Evolutionary conservation across 2,329 filamentous ascomycete species (phyloP), one percentile per base, ranked within the genome.

Genomic region (Cercospora sesami): DNA sequence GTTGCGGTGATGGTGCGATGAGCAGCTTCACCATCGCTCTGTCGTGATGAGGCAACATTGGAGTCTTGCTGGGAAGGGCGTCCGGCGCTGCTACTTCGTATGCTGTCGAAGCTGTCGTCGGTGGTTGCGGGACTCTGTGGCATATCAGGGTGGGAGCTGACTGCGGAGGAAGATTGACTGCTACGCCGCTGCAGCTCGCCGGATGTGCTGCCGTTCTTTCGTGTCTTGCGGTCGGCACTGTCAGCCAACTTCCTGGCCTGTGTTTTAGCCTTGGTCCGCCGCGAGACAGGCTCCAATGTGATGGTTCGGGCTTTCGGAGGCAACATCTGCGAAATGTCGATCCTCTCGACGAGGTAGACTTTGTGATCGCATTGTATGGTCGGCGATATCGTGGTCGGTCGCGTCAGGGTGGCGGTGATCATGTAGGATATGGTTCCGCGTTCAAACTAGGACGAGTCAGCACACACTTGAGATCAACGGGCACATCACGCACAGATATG

Each of bases 361-460:
- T 93, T 94, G 69, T 89, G 87, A 73, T 96, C 93, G 80, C 91
- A 95, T 39, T 88, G 91, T 9, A 90, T 86, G 2, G 90, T 93
- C 1, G 94, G 90, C 14, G 90, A 86, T 69, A 97, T 96, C 5
- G 93, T 89, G 0, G 91, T 95, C 21, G 95, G 94, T 66, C 93
- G 89, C 21, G 94, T 98, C 66, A 98, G 80, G 8, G 93, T 97
- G 33, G 94, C 91, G 5, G 92, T 94, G 74, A 98, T 87, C 82
- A 94, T 89, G 81, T 98, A 99, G 21, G 91, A 90, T 74, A 99
- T 92, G 1, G 92, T 94, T 39, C 95, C 95, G 77, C 94, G 89
- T 81, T 98, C 95, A 79, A 99, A 99, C 93, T 98, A 62, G n/a
- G 26, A 26, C 30, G 31, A 12, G 61, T 75, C 63, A 75, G 73